Conservation (phyloP, 306 rosid genomes). For the Cucumis melo region DNA sequence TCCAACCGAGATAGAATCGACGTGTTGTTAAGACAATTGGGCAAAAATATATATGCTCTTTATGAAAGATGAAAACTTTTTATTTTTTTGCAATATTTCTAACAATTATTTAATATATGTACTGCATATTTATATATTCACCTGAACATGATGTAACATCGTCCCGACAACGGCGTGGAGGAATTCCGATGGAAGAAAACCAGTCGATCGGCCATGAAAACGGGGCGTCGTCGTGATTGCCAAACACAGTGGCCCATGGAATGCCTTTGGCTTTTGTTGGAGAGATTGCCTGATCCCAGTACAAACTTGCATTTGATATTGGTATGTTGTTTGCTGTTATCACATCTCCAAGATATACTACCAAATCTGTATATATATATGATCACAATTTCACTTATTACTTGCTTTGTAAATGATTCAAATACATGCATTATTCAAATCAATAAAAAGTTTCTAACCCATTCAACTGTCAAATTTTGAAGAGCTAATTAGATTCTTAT, state of each 20-base stretch:
- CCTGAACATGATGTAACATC: conserved; percentile 32
- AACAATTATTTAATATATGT: too few species aligned
- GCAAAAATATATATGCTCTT: too few species aligned
- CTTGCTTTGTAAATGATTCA: background rate
- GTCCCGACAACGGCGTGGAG: conserved; percentile 33
- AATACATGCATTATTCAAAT: background rate
- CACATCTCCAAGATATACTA: conserved; percentile 78
- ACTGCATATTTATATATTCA: conserved; percentile 2
- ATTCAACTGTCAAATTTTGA: too few species aligned
- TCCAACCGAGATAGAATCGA: too few species aligned
- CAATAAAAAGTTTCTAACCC: too few species aligned
- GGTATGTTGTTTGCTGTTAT: conserved; percentile 70
- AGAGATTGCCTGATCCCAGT: conserved; percentile 66
- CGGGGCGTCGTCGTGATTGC: conserved; percentile 79
- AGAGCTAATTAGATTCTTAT: too few species aligned
- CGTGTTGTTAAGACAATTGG: too few species aligned
- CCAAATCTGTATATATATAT: conserved; percentile 42
- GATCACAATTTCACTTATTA: conserved; percentile 6
- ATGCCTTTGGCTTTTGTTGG: conserved; percentile 56
- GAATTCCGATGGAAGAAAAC: conserved; percentile 63
- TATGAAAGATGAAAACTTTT: too few species aligned
- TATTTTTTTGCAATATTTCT: too few species aligned
- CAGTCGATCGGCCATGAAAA: conserved; percentile 76
- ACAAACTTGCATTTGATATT: conserved; percentile 57
- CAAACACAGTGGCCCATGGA: conserved; percentile 72